Evolutionary conservation across 2,329 filamentous ascomycete species (phyloP).

Genomic region (Calonectria pauciramosa): DNA sequence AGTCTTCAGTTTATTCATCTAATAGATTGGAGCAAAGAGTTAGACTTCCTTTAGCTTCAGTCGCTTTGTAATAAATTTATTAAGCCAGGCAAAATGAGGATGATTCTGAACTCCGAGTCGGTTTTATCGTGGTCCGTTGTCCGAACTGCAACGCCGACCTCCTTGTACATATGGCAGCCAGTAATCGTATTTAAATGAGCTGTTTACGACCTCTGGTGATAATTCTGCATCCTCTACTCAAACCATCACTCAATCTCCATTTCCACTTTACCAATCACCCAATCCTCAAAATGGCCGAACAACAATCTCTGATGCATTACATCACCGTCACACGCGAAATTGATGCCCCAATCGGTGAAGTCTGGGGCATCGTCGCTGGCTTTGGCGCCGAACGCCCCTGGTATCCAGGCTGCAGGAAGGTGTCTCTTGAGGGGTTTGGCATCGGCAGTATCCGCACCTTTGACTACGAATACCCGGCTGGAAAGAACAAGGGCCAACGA

Average conservation of each 20-base stretch:
- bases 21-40: not conserved
- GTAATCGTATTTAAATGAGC: not conserved
- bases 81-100: not conserved
- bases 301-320: not conserved
- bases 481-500: conserved; percentile 7
- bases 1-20: not conserved
- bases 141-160: not conserved
- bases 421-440: not conserved
- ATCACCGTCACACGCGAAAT: conserved; percentile 13
- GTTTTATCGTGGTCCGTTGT: not conserved
- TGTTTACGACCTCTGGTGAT: not conserved
- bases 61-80: not conserved
- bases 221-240: not conserved
- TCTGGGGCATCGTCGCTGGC: conserved; percentile 4
- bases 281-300: not conserved
- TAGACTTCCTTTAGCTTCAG: not conserved
- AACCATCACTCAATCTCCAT: not conserved
- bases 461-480: conserved; percentile 11
- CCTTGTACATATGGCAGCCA: not conserved
- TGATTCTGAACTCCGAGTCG: not conserved
- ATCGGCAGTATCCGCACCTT: conserved; percentile 11
- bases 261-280: not conserved
- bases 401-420: conserved; percentile 5
- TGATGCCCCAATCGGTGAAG: conserved; percentile 8
- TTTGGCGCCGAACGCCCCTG: conserved; percentile 1